phyloP scores from a whole-genome alignment of 257 asterid species.

The Salvia miltiorrhiza region DNA sequence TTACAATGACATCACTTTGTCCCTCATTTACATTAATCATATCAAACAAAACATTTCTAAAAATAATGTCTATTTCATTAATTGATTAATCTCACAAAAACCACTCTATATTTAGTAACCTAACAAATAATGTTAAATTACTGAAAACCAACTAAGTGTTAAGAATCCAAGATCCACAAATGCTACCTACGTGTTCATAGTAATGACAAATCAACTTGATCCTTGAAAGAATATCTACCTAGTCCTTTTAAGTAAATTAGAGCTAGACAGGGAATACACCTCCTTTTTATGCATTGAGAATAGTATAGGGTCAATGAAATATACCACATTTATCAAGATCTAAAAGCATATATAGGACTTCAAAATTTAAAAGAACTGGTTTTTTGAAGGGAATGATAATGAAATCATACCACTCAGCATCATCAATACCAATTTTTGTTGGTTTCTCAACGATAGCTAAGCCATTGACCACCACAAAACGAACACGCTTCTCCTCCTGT shows the following conservation, averaged over 20 bases:
- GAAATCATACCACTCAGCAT: conserved; percentile 77
- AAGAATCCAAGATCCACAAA: not conserved
- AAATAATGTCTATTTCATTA: not conserved
- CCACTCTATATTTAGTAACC: not conserved
- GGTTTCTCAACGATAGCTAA: conserved; percentile 83
- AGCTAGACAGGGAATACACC: not conserved
- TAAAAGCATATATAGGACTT: not conserved
- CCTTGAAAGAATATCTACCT: conserved; percentile 1
- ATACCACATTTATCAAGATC: not conserved
- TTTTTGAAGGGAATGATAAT: not conserved
- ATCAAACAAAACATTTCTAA: conserved; percentile 3
- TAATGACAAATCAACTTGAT: not conserved
- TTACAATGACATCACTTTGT: not conserved
- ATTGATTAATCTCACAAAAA: not conserved
- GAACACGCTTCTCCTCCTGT: conserved; percentile 98
- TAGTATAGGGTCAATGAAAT: not conserved
- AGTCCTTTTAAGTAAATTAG: conserved; percentile 1
- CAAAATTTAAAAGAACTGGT: conserved; percentile 7
- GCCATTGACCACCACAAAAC: conserved; percentile 97
- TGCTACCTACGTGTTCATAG: conserved; percentile 6
- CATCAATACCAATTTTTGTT: conserved; percentile 58
- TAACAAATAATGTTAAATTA: not conserved
- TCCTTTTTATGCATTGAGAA: not conserved
- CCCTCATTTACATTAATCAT: not conserved
- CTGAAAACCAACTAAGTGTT: not conserved